Percentiles rank a stretch among this genome's conserved stretches.
phyloP scores from a whole-genome alignment of 768 basidiomycete species.

The Lactarius vividus region DNA sequence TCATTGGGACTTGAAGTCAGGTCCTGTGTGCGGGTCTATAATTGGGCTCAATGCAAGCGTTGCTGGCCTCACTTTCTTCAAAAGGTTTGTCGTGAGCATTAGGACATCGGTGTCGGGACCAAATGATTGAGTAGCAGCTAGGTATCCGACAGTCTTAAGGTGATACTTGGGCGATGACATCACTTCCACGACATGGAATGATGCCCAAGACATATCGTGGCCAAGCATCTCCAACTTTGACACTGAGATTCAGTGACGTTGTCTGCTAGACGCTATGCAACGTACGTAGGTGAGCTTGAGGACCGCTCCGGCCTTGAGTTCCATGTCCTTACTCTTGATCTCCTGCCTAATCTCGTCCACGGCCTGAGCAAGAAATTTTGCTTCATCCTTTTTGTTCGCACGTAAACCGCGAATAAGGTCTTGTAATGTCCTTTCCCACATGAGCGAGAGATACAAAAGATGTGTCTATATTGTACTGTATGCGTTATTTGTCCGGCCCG shows the following conservation, averaged over 20 bases:
- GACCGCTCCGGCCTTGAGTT: slow-evolving; percentile 91
- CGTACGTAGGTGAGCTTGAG: slow-evolving; percentile 96
- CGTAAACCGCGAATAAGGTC: slow-evolving; percentile 94
- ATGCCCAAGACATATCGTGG: slow-evolving; percentile 92
- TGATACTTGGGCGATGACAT: slow-evolving; percentile 94
- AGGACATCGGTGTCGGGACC: slow-evolving; percentile 93
- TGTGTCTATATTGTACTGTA: neutral
- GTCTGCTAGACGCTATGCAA: slow-evolving; percentile 31
- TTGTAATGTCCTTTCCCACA: slow-evolving; percentile 97
- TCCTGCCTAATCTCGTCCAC: slow-evolving; percentile 93
- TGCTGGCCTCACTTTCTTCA: slow-evolving; percentile 74
- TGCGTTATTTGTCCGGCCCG: neutral
- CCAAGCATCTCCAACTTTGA: slow-evolving; percentile 96
- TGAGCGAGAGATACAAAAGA: slow-evolving; percentile 37
- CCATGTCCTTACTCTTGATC: slow-evolving; percentile 93
- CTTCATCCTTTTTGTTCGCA: slow-evolving; percentile 92
- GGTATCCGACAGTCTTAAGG: slow-evolving; percentile 93
- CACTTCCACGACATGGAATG: slow-evolving; percentile 96
- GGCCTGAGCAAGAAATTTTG: slow-evolving; percentile 87
- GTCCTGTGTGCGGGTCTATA: slow-evolving; percentile 52
- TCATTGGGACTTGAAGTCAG: slow-evolving; percentile 74
- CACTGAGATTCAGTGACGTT: slow-evolving; percentile 20
- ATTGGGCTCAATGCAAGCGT: slow-evolving; percentile 12
- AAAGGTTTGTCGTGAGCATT: slow-evolving; percentile 92
- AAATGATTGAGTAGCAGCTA: slow-evolving; percentile 90